Evolutionary conservation across 768 basidiomycete species (phyloP), one percentile per base, ranked within the genome.

Genomic region (Pluteus cervinus): DNA sequence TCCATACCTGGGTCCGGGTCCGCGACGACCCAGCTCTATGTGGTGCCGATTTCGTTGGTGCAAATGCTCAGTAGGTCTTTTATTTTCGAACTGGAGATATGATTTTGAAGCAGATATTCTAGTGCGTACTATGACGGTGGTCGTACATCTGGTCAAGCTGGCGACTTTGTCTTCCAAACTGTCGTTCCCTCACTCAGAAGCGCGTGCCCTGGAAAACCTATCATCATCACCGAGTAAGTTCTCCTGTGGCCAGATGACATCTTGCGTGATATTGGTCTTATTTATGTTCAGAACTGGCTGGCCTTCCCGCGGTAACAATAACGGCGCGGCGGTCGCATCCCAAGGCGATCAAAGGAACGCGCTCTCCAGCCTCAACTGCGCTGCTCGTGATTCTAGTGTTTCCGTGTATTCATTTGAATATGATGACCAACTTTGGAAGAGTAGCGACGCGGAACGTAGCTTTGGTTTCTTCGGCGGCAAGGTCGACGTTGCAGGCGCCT

Each of bases 391-490:
- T 33, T 50, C 42, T 10, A 54, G 53, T 21, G 52, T 64, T 14
- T 50, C 55, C 3, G 50, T 62, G 4, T 65, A 54, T 37, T 58
- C 60, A 1, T 66, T 66, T 41, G 65, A 66, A 39, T 61, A 57
- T 20, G 62, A 64, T 29, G 61, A 65, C 43, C 58, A 63, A 41
- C 24, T 32, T 16, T 66, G 65, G 65, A 64, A 66, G 36, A 46
- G 36, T 1, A 57, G 61, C 29, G 61, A 57, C 29, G 61, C 58
- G 26, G 65, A 66, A 42, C 50, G 54, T 24, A 66, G 63, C 42
- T 68, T 68, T 43, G 64, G 64, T 3, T 56, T 66, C 4, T 59
- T 55, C 25, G 59, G 55, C n/a, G n/a, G n/a, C n/a, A n/a, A n/a
- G n/a, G n/a, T n/a, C n/a, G n/a, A n/a, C n/a, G n/a, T n/a, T n/a